Evolutionary conservation across 345 rosid genomes (phyloP), one percentile per base, ranked within the genome.

Genomic region (Carallia pectinifolia): DNA sequence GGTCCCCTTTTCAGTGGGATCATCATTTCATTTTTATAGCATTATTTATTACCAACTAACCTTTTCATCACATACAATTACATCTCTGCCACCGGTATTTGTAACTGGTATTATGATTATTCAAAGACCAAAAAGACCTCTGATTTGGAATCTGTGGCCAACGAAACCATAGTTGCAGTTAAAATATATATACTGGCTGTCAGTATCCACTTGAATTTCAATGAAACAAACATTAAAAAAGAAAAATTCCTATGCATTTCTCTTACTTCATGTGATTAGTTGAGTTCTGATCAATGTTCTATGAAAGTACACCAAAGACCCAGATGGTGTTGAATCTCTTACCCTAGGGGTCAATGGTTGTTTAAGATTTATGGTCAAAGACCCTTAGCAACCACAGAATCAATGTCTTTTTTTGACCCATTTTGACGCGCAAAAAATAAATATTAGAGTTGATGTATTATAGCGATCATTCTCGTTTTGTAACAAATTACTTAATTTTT

Each of bases 1-100:
- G 9, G 52, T 62, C 47, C 69, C 69, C 55, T 68, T 63, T 9
- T 5, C 30, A 6, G 16, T 9, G 33, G 31, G 23, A 23, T 23
- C 23, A 13, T 7, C 33, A 3, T 27, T 61, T 56, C 39, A 33
- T 44, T 2, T 55, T 65, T 72, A 69, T 71, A 65, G 19, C 12
- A 1, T 30, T 13, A 9, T 18, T 18, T 18, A 2, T 56, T 19
- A 37, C 9, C 47, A 56, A 62, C 27, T 40, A 48, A 50, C 79
- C 61, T 62, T 10, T 17, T 8, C 34, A 12, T 48, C 27, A 0
- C 8, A 0, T 0, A 6, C 1, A 70, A 59, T 73, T 55, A 66
- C 82, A 67, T 18, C 13, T 30, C 8, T 67, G 64, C 73, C 85
- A 76, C 68, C 29, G 17, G 60, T 0, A 7, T 23, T 27, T 23